Evolutionary conservation across 129 eudicot genomes (phyloP).

Genomic region (Deinandra increscens): DNA sequence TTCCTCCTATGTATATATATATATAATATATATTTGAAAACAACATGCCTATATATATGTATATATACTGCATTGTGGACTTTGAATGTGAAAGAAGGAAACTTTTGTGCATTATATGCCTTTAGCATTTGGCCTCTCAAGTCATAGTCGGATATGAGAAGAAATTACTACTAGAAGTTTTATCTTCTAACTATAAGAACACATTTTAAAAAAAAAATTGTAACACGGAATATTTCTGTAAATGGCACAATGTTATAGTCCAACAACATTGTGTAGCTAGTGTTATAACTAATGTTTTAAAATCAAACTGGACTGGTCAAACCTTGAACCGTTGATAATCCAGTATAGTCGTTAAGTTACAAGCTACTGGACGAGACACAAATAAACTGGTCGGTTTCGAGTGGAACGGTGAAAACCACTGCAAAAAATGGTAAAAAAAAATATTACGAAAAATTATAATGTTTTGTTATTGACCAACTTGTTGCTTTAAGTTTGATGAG

Average conservation of each 20-base stretch:
- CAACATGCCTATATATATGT: too few species aligned
- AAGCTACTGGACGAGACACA: too few species aligned
- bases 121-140: not conserved
- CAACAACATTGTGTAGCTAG: not conserved
- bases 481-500: conserved; percentile 41
- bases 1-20: too few species aligned
- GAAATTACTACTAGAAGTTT: not conserved
- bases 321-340: too few species aligned
- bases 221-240: not conserved
- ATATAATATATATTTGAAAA: too few species aligned
- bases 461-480: conserved; percentile 15
- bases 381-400: not conserved
- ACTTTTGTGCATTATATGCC: not conserved
- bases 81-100: conserved; percentile 2
- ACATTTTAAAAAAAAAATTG: not conserved
- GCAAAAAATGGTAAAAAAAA: not conserved
- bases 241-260: not conserved
- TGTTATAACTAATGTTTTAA: too few species aligned
- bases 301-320: too few species aligned
- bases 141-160: not conserved
- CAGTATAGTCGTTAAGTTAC: too few species aligned
- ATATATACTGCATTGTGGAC: not conserved
- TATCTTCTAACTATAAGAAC: not conserved
- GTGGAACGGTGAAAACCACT: not conserved
- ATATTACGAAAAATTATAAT: too few species aligned